Evolutionary conservation across 2,329 filamentous ascomycete species (phyloP).

Genomic region (Bipolaris victoriae): DNA sequence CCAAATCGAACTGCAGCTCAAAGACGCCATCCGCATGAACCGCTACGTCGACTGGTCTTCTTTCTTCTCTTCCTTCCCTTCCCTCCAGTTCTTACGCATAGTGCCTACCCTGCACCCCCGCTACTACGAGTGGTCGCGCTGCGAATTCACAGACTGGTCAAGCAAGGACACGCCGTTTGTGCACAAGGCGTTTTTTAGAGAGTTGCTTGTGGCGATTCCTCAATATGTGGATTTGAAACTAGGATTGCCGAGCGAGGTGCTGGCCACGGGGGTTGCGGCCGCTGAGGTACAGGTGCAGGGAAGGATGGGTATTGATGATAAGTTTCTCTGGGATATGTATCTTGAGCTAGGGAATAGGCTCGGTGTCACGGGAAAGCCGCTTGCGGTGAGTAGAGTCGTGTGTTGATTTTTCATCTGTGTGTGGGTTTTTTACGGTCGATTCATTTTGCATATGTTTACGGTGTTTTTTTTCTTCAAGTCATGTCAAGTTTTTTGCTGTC

Average conservation of each 20-base stretch:
- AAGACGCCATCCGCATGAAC: slow-evolving; percentile 42
- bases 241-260: slow-evolving; percentile 17
- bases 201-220: slow-evolving; percentile 32
- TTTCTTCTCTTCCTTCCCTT: slow-evolving; percentile 32
- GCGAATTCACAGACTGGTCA: slow-evolving; percentile 32
- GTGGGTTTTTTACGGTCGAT: not conserved
- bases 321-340: slow-evolving; percentile 32
- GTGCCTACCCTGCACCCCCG: slow-evolving; percentile 35
- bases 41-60: slow-evolving; percentile 39
- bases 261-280: not conserved
- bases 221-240: slow-evolving; percentile 25
- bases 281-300: slow-evolving; percentile 21
- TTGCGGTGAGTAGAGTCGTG: not conserved
- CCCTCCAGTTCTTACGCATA: slow-evolving; percentile 32
- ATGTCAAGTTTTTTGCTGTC: not conserved
- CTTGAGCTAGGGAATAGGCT: slow-evolving; percentile 18
- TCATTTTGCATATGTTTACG: not conserved
- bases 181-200: slow-evolving; percentile 40
- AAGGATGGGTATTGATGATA: slow-evolving; percentile 9
- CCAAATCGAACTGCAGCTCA: slow-evolving; percentile 38
- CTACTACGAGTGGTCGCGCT: slow-evolving; percentile 39
- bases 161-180: slow-evolving; percentile 26
- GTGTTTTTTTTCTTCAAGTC: not conserved
- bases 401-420: not conserved
- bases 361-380: slow-evolving; percentile 2